Percentiles rank a stretch among this genome's conserved stretches.
phyloP scores from a whole-genome alignment of 2,329 filamentous ascomycete species.

The Mariannaea sp. region DNA sequence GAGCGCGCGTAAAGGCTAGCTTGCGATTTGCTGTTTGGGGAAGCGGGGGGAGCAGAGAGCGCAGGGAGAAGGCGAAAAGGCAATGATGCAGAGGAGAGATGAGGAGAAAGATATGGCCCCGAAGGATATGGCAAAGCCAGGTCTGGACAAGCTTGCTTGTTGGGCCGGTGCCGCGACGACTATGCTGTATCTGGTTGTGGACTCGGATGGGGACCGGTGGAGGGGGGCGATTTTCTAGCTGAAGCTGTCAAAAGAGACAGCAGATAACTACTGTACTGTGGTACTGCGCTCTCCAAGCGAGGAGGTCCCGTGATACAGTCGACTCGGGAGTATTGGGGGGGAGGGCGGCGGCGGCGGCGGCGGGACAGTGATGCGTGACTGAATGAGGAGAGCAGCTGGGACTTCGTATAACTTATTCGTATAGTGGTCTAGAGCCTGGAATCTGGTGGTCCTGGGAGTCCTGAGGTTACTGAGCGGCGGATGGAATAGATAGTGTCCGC shows the following conservation, averaged over 20 bases:
- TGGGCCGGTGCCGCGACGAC: slow-evolving; percentile 18
- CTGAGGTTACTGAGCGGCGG: not conserved
- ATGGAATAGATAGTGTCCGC: slow-evolving; percentile 13
- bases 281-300: no score
- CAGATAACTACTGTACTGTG: no score
- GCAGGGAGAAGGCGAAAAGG: not conserved
- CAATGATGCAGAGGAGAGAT: not conserved
- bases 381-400: no score
- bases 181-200: slow-evolving; percentile 16
- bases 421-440: no score
- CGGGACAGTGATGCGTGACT: no score
- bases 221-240: no score
- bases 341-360: no score
- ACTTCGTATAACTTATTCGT: no score
- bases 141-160: slow-evolving; percentile 7
- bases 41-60: slow-evolving; percentile 22
- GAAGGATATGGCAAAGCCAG: slow-evolving; percentile 18
- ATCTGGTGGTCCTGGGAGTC: no score
- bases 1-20: slow-evolving; percentile 36
- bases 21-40: slow-evolving; percentile 26
- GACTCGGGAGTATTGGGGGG: no score
- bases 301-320: no score
- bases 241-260: no score
- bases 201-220: slow-evolving; percentile 21
- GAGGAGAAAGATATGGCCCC: not conserved